phyloP scores from a whole-genome alignment of 768 basidiomycete species.

The Hydnum rufescens region DNA sequence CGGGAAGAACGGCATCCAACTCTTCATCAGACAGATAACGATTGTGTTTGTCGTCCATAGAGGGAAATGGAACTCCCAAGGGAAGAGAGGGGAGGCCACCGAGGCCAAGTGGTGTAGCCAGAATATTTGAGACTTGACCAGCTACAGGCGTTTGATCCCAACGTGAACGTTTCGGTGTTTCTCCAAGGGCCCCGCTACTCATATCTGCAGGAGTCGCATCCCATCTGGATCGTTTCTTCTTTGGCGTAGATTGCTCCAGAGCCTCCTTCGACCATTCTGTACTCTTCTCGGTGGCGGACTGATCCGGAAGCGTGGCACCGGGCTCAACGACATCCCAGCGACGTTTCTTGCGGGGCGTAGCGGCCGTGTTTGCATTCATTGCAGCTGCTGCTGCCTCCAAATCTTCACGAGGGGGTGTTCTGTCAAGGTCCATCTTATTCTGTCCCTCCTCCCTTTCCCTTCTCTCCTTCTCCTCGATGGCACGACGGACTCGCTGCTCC shows the following conservation, averaged over 20 bases:
- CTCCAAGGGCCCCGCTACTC: conserved; percentile 25
- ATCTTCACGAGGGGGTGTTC: conserved; percentile 72
- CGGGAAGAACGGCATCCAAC: conserved; percentile 74
- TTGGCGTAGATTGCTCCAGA: conserved; percentile 52
- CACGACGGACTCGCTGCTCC: conserved; percentile 61
- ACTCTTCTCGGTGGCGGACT: conserved; percentile 32
- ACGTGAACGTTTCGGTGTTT: conserved; percentile 75
- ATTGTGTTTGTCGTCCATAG: conserved; percentile 86
- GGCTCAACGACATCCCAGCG: conserved; percentile 47
- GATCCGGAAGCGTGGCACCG: conserved; percentile 21
- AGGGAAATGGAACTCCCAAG: conserved; percentile 13
- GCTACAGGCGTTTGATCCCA: conserved; percentile 84
- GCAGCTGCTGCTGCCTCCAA: conserved; percentile 53
- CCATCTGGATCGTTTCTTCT: conserved; percentile 91
- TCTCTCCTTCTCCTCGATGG: conserved; percentile 78
- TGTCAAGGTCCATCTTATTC: conserved; percentile 76
- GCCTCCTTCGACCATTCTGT: conserved; percentile 65
- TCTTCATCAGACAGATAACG: conserved; percentile 94
- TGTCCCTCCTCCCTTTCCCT: conserved; percentile 48
- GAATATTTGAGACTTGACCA: conserved; percentile 6
- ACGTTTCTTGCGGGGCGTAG: conserved; percentile 47
- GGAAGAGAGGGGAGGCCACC: conserved; percentile 8
- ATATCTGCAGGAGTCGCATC: conserved; percentile 73
- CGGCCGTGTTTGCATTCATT: conserved; percentile 30
- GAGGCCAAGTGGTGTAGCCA: conserved; percentile 21